phyloP scores from a whole-genome alignment of 1,139 yeast species.

The Geotrichum aggregatum region DNA sequence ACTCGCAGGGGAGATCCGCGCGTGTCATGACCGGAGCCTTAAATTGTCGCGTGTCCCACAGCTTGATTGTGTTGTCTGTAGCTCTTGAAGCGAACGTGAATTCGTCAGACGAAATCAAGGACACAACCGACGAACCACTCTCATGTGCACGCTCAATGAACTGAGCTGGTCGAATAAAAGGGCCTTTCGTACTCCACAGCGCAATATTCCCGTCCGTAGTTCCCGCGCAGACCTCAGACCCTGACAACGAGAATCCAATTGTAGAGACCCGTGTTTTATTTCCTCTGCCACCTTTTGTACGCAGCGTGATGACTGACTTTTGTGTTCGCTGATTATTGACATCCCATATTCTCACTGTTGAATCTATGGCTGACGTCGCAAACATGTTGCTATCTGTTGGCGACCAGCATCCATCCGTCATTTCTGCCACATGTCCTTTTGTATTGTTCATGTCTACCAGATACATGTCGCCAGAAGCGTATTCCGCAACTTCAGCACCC shows the following conservation, averaged over 20 bases:
- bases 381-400: slow-evolving; percentile 29
- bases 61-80: slow-evolving; percentile 33
- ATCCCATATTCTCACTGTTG: slow-evolving; percentile 42
- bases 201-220: slow-evolving; percentile 34
- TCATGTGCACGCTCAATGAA: slow-evolving; percentile 30
- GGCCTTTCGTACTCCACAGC: slow-evolving; percentile 36
- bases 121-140: slow-evolving; percentile 26
- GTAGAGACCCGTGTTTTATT: slow-evolving; percentile 29
- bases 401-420: slow-evolving; percentile 38
- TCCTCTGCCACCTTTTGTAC: slow-evolving; percentile 28
- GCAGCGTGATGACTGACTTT: slow-evolving; percentile 34
- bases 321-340: slow-evolving; percentile 29
- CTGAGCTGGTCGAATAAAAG: slow-evolving; percentile 34
- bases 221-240: slow-evolving; percentile 28
- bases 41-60: slow-evolving; percentile 41
- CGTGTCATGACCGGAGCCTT: slow-evolving; percentile 36
- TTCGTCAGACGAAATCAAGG: slow-evolving; percentile 23
- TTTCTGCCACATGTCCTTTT: slow-evolving; percentile 39
- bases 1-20: slow-evolving; percentile 26
- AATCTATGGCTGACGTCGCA: slow-evolving; percentile 36
- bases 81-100: slow-evolving; percentile 32
- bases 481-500: slow-evolving; percentile 33
- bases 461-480: slow-evolving; percentile 39
- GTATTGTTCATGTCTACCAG: slow-evolving; percentile 40
- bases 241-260: slow-evolving; percentile 26